Evolutionary conservation across 805 yeast genomes (phyloP), one percentile per base, ranked within the genome.

Genomic region (Ogataea naganishii): DNA sequence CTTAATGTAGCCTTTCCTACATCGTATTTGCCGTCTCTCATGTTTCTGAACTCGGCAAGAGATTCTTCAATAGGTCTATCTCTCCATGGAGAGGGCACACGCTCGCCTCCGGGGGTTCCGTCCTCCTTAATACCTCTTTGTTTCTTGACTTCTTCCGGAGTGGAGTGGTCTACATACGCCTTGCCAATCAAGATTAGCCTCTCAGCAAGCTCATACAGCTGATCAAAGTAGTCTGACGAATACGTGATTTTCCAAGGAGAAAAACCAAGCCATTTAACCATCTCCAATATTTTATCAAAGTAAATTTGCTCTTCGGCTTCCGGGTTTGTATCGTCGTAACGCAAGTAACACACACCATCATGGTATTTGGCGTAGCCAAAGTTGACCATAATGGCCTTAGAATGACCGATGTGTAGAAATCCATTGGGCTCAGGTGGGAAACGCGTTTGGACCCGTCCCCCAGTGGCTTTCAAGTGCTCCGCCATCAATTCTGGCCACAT

Each of bases 371-470:
- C 98, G 56, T 68, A 92, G n/a, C 99, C 99, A 58, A 92, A 92
- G 56, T 92, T 88, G 32, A 89, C 96, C 74, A 92, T 82, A 52
- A 92, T 89, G 30, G 98, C 98, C 61, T 92, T 92, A 24, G 95
- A 81, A 53, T 92, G 99, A 26, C 99, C 98, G 56, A 92, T 89
- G 56, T 92, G 98, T 50, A 92, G 69, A 53, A 77, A 92, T 44
- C 98, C 98, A 59, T 94, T 89, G 24, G 98, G 98, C 62, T 92
- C 98, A 5, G 98, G 98, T 27, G 99, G 99, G 62, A 92, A 92
- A 53, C 99, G 75, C 4, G 98, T 92, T 46, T 72, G 76, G 18
- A 89, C 97, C 49, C 71, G 68, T 27, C 96, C 95, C 22, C 72
- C 69, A 20, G 95, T 84, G 40, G 73, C 74, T 33, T 69, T 72